phyloP scores from a whole-genome alignment of 2,329 filamentous ascomycete genomes.

The Aspergillus novofumigatus region DNA sequence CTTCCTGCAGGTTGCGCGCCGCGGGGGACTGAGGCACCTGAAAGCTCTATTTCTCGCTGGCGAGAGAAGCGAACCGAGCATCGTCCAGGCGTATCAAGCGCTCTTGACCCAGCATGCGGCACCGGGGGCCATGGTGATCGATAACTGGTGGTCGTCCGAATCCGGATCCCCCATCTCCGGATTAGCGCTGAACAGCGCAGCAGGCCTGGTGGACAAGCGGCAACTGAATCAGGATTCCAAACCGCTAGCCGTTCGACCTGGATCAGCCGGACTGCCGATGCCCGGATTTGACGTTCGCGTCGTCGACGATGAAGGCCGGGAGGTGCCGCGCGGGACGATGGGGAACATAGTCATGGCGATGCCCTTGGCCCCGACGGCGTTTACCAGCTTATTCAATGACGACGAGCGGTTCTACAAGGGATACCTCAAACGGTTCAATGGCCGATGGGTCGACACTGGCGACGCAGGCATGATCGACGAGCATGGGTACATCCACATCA shows the following conservation, averaged over 20 bases:
- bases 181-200: slow-evolving; percentile 59
- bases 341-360: slow-evolving; percentile 85
- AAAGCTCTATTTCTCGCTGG: slow-evolving; percentile 79
- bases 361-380: slow-evolving; percentile 79
- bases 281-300: slow-evolving; percentile 84
- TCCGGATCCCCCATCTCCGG: slow-evolving; percentile 66
- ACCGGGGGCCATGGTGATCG: slow-evolving; percentile 58
- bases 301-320: slow-evolving; percentile 74
- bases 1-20: slow-evolving; percentile 60
- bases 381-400: slow-evolving; percentile 81
- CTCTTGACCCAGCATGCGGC: slow-evolving; percentile 65
- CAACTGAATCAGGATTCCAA: slow-evolving; percentile 24
- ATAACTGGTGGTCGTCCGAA: slow-evolving; percentile 73
- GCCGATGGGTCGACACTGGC: slow-evolving; percentile 84
- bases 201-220: slow-evolving; percentile 45
- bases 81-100: slow-evolving; percentile 75
- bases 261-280: slow-evolving; percentile 85
- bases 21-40: slow-evolving; percentile 67
- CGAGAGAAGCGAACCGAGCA: slow-evolving; percentile 82
- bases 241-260: slow-evolving; percentile 67
- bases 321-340: slow-evolving; percentile 69
- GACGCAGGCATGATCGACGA: slow-evolving; percentile 83
- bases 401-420: slow-evolving; percentile 80
- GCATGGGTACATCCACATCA: slow-evolving; percentile 63
- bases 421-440: slow-evolving; percentile 77